Conservation (phyloP, 164 flowering plant species). For the Annona cherimola region DNA sequence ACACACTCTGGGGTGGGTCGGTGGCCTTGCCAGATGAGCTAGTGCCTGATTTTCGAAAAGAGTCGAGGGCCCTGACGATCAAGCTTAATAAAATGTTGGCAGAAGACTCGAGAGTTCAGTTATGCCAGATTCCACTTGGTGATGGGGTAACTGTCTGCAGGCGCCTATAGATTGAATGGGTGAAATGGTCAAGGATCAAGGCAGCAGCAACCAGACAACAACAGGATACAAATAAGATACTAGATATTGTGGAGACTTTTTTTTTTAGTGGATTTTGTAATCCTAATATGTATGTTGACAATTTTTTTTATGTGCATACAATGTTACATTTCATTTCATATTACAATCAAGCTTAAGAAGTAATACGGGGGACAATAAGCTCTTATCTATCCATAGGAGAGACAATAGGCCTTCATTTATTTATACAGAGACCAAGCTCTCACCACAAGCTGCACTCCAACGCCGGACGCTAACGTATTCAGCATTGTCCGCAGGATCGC, state of each 20-base stretch:
- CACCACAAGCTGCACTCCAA: too few relatives aligned
- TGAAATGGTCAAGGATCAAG: neutral
- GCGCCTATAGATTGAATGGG: slow-evolving; percentile 3
- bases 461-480: too few relatives aligned
- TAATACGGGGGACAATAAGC: too few relatives aligned
- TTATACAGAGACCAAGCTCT: too few relatives aligned
- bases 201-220: neutral
- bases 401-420: too few relatives aligned
- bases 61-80: neutral
- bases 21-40: slow-evolving; percentile 8
- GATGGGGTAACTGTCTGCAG: slow-evolving; percentile 23
- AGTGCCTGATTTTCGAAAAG: neutral
- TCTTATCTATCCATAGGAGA: too few relatives aligned
- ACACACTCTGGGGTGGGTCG: slow-evolving; percentile 18
- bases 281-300: too few relatives aligned
- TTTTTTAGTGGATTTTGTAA: neutral
- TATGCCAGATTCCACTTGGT: slow-evolving; percentile 13
- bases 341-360: too few relatives aligned
- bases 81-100: slow-evolving; percentile 18
- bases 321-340: too few relatives aligned
- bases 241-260: neutral
- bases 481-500: too few relatives aligned
- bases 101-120: slow-evolving; percentile 16
- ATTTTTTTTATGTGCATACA: too few relatives aligned
- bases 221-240: too few relatives aligned